These are phyloP conservation scores for Phytophthora boehmeriae DNA, from an alignment of 352 stramenopile genomes.

Conservation along the genomic window DNA sequence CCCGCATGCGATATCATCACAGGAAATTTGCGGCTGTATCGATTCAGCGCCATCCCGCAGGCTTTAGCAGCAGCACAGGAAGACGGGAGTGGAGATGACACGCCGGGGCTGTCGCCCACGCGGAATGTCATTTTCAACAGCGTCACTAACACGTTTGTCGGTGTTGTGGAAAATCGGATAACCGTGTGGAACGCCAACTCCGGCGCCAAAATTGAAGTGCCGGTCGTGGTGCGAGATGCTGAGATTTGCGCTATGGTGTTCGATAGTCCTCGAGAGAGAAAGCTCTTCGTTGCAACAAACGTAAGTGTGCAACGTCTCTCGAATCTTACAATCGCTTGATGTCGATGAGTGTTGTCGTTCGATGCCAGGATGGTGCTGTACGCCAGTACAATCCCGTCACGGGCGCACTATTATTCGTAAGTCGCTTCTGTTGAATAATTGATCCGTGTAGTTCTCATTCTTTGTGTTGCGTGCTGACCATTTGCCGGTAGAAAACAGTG, in stretches of 20 bases:
- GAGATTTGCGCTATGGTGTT: slow-evolving; percentile 69
- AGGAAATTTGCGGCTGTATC: slow-evolving; percentile 57
- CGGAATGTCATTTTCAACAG: slow-evolving; percentile 61
- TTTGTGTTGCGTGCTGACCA: not conserved
- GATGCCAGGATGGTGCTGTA: slow-evolving; percentile 54
- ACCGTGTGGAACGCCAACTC: slow-evolving; percentile 76
- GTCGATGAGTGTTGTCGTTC: not conserved
- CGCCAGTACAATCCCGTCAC: slow-evolving; percentile 76
- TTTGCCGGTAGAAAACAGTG: slow-evolving; percentile 40
- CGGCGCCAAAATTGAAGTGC: slow-evolving; percentile 60
- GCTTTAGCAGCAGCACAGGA: slow-evolving; percentile 15
- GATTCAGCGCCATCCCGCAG: slow-evolving; percentile 53
- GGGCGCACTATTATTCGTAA: slow-evolving; percentile 52
- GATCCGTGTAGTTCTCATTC: not conserved
- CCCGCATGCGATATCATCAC: slow-evolving; percentile 54
- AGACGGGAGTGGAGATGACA: slow-evolving; percentile 28
- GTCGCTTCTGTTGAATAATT: not conserved
- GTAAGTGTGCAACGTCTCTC: slow-evolving; percentile 37
- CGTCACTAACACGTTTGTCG: slow-evolving; percentile 67
- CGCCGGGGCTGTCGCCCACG: slow-evolving; percentile 27
- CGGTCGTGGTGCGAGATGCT: slow-evolving; percentile 46
- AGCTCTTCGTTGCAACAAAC: slow-evolving; percentile 71
- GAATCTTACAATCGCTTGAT: not conserved
- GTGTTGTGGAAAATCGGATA: slow-evolving; percentile 57
- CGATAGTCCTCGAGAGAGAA: slow-evolving; percentile 64